Conservation (phyloP, 2,329 filamentous ascomycete genomes). For the Coniochaeta ligniaria region DNA sequence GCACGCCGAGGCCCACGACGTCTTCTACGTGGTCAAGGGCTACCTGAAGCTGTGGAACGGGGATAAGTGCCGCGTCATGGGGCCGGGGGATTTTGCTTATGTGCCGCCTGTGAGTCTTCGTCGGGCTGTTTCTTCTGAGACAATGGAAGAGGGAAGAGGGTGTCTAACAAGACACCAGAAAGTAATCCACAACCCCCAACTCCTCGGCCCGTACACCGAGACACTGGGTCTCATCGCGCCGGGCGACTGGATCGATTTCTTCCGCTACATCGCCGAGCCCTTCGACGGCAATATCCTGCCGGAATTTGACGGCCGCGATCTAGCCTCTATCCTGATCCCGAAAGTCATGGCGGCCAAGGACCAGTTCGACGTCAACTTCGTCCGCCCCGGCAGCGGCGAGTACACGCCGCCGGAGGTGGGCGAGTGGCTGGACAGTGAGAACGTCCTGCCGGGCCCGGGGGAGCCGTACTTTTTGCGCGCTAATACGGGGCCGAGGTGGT, state of each 20-base stretch:
- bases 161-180: slow-evolving; percentile 21
- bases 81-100: slow-evolving; percentile 49
- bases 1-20: slow-evolving; percentile 48
- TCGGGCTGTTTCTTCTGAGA: neutral
- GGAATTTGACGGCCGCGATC: slow-evolving; percentile 42
- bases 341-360: slow-evolving; percentile 49
- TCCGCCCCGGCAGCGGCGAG: slow-evolving; percentile 22
- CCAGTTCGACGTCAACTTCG: slow-evolving; percentile 48
- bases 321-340: slow-evolving; percentile 41
- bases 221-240: slow-evolving; percentile 46
- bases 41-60: slow-evolving; percentile 50
- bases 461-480: slow-evolving; percentile 43
- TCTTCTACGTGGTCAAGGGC: slow-evolving; percentile 49
- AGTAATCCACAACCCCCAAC: slow-evolving; percentile 47
- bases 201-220: slow-evolving; percentile 46
- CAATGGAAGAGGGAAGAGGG: neutral
- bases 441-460: slow-evolving; percentile 25
- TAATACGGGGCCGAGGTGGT: slow-evolving; percentile 39
- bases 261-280: slow-evolving; percentile 47
- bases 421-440: slow-evolving; percentile 33
- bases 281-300: slow-evolving; percentile 42
- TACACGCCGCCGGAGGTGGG: slow-evolving; percentile 35
- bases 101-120: slow-evolving; percentile 40
- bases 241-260: slow-evolving; percentile 55
- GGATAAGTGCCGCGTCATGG: slow-evolving; percentile 45